phyloP scores from a whole-genome alignment of 1,139 yeast genomes.

The Tardiomyces blankii region DNA sequence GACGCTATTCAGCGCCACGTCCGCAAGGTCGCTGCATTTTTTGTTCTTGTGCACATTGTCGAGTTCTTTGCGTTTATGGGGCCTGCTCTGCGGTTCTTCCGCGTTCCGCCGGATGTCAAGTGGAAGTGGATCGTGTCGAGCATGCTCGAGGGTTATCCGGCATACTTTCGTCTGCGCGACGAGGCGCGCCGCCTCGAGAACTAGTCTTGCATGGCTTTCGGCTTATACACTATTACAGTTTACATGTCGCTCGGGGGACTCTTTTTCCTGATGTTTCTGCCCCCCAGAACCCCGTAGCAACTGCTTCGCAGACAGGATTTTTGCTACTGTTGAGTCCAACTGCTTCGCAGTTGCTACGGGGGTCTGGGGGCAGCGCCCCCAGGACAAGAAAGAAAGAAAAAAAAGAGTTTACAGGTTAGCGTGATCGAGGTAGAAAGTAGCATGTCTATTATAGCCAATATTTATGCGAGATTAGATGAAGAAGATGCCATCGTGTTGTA shows the following conservation, averaged over 20 bases:
- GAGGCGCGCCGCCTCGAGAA: slow-evolving; percentile 2
- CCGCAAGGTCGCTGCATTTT: slow-evolving; percentile 7
- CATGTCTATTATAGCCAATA: too few species aligned
- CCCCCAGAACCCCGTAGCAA: too few species aligned
- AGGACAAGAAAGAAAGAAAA: too few species aligned
- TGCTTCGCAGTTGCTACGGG: too few species aligned
- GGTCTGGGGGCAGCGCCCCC: too few species aligned
- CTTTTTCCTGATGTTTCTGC: too few species aligned
- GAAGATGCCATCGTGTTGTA: neutral
- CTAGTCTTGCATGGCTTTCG: neutral
- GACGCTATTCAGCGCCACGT: slow-evolving; percentile 4
- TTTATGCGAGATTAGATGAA: neutral
- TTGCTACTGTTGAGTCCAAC: too few species aligned
- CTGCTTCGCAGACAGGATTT: too few species aligned
- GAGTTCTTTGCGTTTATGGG: slow-evolving; percentile 18
- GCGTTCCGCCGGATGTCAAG: slow-evolving; percentile 19
- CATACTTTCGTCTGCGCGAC: slow-evolving; percentile 12
- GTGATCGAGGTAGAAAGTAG: too few species aligned
- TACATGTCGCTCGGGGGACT: too few species aligned
- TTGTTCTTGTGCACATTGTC: slow-evolving; percentile 16
- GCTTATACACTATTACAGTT: too few species aligned
- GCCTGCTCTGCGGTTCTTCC: slow-evolving; percentile 21
- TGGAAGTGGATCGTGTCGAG: slow-evolving; percentile 18
- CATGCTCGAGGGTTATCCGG: slow-evolving; percentile 25
- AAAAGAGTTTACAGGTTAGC: too few species aligned